Conservation (phyloP, 139 green algal species). For the Volvox africanus region DNA sequence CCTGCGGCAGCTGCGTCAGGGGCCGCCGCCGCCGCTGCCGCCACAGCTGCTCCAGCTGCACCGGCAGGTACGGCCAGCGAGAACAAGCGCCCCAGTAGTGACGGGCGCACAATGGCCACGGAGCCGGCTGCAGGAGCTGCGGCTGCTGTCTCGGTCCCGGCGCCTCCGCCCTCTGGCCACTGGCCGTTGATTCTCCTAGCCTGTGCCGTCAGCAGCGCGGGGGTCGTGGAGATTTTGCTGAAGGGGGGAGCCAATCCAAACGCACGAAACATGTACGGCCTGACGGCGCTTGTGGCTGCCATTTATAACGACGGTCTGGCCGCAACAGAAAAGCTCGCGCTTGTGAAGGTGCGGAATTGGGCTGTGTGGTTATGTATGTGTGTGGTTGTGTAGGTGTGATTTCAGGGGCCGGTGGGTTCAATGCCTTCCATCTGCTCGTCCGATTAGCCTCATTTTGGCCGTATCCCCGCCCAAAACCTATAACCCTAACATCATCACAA, state of each 20-base stretch:
- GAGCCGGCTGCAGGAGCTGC: not conserved
- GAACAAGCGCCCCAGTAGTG: not conserved
- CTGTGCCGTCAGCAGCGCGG: slow-evolving; percentile 19
- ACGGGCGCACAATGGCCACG: not conserved
- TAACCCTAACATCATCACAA: too few relatives aligned
- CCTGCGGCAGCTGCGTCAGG: not conserved
- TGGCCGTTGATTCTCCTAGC: slow-evolving; percentile 23
- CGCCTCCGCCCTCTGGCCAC: not conserved
- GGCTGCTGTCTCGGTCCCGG: not conserved
- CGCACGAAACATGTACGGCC: slow-evolving; percentile 8
- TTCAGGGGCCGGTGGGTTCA: too few relatives aligned
- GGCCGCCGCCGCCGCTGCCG: not conserved
- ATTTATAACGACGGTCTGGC: slow-evolving; percentile 23
- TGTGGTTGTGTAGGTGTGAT: too few relatives aligned
- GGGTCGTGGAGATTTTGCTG: slow-evolving; percentile 21
- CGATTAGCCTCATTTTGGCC: too few relatives aligned
- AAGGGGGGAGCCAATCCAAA: slow-evolving; percentile 16
- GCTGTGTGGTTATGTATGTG: too few relatives aligned
- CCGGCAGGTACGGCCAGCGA: not conserved
- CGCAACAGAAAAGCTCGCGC: slow-evolving; percentile 4
- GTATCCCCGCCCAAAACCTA: too few relatives aligned
- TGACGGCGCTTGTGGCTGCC: slow-evolving; percentile 29
- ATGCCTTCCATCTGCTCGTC: too few relatives aligned
- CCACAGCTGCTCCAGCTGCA: not conserved
- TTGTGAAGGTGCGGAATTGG: slow-evolving; percentile 5